Evolutionary conservation across 1,284 basidiomycete genomes (phyloP).

Genomic region (Melampsora americana): DNA sequence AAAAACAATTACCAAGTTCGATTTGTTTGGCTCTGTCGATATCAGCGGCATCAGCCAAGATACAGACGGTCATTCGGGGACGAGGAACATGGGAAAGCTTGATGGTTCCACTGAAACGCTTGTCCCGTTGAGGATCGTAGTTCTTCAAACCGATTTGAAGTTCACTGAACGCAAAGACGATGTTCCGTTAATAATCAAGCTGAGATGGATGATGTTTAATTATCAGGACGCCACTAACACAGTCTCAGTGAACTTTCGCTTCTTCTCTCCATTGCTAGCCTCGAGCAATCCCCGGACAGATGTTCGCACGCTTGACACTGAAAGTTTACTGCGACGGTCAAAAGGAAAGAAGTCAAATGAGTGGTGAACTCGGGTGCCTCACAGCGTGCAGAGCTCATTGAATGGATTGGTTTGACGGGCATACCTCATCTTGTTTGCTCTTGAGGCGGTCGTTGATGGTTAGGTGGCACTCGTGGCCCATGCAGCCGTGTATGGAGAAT

Average conservation of each 20-base stretch:
- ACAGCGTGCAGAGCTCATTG: background rate
- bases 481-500: background rate
- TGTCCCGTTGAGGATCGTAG: constrained; percentile 83
- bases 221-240: constrained; percentile 49
- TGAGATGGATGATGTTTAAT: constrained; percentile 4
- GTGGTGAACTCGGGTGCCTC: background rate
- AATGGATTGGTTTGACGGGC: background rate
- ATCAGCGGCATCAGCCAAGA: constrained; percentile 97
- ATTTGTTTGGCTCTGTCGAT: constrained; percentile 98
- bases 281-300: constrained; percentile 80
- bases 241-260: constrained; percentile 84
- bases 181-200: constrained; percentile 22
- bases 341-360: background rate
- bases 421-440: constrained; percentile 12
- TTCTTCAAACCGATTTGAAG: constrained; percentile 97
- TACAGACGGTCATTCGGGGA: constrained; percentile 98
- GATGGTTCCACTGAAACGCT: constrained; percentile 55
- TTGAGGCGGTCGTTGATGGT: background rate
- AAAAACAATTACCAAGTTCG: constrained; percentile 62
- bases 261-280: constrained; percentile 72
- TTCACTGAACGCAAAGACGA: constrained; percentile 60
- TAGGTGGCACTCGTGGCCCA: background rate
- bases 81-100: constrained; percentile 95
- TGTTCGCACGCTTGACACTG: constrained; percentile 98
- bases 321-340: constrained; percentile 64